Evolutionary conservation across 768 basidiomycete genomes (phyloP), one percentile per base, ranked within the genome.

Genomic region (Pleurotus platypus): DNA sequence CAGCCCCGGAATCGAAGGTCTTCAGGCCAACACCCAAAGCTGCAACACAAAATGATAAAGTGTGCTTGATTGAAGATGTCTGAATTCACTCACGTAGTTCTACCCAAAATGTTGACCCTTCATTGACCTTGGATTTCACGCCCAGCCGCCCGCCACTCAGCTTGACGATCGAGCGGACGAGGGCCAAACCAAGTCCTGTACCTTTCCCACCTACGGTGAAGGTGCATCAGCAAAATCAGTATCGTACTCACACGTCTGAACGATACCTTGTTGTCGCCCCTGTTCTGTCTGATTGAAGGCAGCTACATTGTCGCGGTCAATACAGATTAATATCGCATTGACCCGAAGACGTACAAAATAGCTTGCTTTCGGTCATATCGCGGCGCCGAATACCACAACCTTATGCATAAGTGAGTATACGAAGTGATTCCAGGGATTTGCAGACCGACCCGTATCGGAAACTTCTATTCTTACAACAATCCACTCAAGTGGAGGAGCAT

Each of bases 51-150:
- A 48, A 18, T 46, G 42, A 50, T 8, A 27, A 48, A 39, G 26
- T 5, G 30, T 3, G n/a, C 18, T 9, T 18, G 2, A 35, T 24
- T 22, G 1, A 16, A 56, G 55, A 4, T 8, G 78, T 60, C 65
- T 80, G 75, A 58, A 59, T 46, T 55, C 56, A 58, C 66, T 66
- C 38, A 62, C 61, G 87, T 37, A 92, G 69, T 67, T 92, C 90
- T 7, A 92, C 87, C 93, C 92, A 94, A 73, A 94, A 95, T 38
- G 87, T 92, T 37, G 87, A 90, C 13, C 94, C 94, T 62, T 82
- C 75, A 6, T 81, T 80, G 1, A 81, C 72, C 67, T 85, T 82
- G 15, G 82, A 84, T 59, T 70, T 73, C n/a, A 87, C 79, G n/a
- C 86, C 90, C 26, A 91, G 71, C 49, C 90, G 79, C 16, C 90